Base-by-base conservation (phyloP, 202 grass and related monocot genomes). In the Panicum virgatum region DNA sequence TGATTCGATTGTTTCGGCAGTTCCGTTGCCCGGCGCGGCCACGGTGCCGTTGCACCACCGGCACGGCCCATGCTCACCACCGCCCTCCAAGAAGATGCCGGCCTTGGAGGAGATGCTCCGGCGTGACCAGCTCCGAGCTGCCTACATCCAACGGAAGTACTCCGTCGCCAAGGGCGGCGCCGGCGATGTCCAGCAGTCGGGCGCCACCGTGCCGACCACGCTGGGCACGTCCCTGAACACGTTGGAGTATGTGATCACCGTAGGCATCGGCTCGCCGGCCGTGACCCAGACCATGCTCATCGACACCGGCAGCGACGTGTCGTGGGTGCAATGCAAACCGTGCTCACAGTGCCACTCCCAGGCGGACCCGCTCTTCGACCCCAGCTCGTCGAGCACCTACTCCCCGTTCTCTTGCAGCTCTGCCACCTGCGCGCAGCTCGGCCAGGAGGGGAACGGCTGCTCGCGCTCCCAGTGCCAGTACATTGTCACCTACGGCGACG, bases 271-370 rank as follows among this genome's bases (percentile, higher is more conserved):
- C 72, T 84, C 86, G 27, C 86, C 76, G 23, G 71, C 43, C 0
- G 68, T 34, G 46, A 27, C 27, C 27, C 88, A 88, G 80, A 81
- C 23, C 7, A 32, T 94, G 78, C 18, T 19, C 25, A 80, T 94
- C 12, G 91, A 94, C 82, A 86, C 86, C 47, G 91, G 83, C 60
- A 94, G 86, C 76, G 83, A 90, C 76, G 57, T 94, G 54, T 83
- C 78, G 2, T 91, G 91, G 91, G 80, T 94, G 64, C 91, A 91
- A 48, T 94, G 90, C 84, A 76, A 70, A 0, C 82, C 89, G 12
- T 91, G 89, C 86, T 36, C 62, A 3, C 62, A 14, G 20, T 88
- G 89, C 82, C 68, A 88, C 67, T 12, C 43, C 23, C 91, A 86
- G 64, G 5, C 9, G 8, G 76, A 70, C 30, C 27, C 82, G 9